Evolutionary conservation across 495 filamentous ascomycete species (phyloP).

Genomic region (Chlorociboria aeruginascens): DNA sequence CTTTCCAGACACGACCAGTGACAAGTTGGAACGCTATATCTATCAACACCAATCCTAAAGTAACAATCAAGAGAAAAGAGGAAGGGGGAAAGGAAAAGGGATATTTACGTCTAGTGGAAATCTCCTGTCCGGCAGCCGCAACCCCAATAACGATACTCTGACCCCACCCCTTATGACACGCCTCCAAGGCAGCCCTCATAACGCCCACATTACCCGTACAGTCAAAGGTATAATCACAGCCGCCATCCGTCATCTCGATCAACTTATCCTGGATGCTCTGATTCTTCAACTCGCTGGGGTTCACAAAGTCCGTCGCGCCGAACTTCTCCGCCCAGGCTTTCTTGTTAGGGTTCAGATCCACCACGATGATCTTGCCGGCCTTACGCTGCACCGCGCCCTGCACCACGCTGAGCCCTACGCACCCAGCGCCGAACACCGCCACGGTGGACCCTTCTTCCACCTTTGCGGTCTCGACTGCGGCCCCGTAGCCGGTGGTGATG

Average conservation of each 20-base stretch:
- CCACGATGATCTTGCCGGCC: constrained; percentile 83
- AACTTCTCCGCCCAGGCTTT: constrained; percentile 89
- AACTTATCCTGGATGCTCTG: constrained; percentile 81
- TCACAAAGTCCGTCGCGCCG: constrained; percentile 93
- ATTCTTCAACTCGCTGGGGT: constrained; percentile 65
- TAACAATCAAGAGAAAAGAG: background rate
- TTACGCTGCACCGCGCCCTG: constrained; percentile 87
- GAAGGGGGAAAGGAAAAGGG: background rate
- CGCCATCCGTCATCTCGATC: constrained; percentile 97
- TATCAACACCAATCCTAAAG: background rate
- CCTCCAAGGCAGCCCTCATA: constrained; percentile 92
- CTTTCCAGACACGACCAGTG: constrained; percentile 94
- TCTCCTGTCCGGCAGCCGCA: constrained; percentile 95
- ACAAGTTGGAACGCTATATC: constrained; percentile 88
- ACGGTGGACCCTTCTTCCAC: constrained; percentile 82
- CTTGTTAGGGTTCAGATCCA: constrained; percentile 89
- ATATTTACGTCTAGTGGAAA: constrained; percentile 81
- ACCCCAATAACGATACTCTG: constrained; percentile 97
- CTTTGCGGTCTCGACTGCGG: constrained; percentile 81
- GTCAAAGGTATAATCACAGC: constrained; percentile 98
- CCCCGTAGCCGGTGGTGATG: constrained; percentile 97
- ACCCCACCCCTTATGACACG: constrained; percentile 99
- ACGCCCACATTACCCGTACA: constrained; percentile 95
- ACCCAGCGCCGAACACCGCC: constrained; percentile 93
- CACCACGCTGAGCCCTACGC: constrained; percentile 87